Evolutionary conservation across 2,329 filamentous ascomycete species (phyloP), one percentile per base, ranked within the genome.

Genomic region (Talaromyces sp.): DNA sequence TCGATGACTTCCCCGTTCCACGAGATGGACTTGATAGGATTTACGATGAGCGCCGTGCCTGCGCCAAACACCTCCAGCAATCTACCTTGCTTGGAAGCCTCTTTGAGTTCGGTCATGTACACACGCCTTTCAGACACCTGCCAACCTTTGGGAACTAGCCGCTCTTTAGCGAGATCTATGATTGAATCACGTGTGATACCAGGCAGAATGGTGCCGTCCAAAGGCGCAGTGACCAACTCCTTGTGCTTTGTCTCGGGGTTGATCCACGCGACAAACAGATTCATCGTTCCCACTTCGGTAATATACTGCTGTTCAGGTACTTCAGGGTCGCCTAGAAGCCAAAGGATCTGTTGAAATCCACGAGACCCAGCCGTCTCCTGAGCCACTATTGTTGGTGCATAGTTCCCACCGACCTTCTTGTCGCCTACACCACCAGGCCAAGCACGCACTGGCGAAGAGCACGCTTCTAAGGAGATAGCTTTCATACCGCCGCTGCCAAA

Each of bases 231-330:
- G 72, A 97, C 78, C 63, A 99, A 86, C 82, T 97, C 93, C 75
- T 93, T 93, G 81, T 93, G 86, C 9, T 94, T 94, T 13, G 92
- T 95, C 77, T 91, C 85, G 83, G 90, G 91, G 82, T 96, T 88
- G 80, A 88, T 88, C 72, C 97, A 81, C 48, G 90, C 93, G 31
- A 90, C 89, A 74, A 98, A 99, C 77, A 99, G 88, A 81, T 99
- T 99, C 95, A 99, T 99, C 65, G 95, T 98, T 73, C 95, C 95
- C 64, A 97, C 95, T 81, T 99, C 95, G 58, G 95, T 99, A 65
- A 98, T 89, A 74, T 90, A 97, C 78, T 98, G 92, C 79, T 98
- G 92, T 74, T 62, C 64, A 14, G 64, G 60, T 13, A 57, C 19
- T 6, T 63, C 16, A 35, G 61, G 61, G 35, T 96, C 89, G 48